Conservation (phyloP, 2,329 filamentous ascomycete genomes). For the Calonectria pteridis region DNA sequence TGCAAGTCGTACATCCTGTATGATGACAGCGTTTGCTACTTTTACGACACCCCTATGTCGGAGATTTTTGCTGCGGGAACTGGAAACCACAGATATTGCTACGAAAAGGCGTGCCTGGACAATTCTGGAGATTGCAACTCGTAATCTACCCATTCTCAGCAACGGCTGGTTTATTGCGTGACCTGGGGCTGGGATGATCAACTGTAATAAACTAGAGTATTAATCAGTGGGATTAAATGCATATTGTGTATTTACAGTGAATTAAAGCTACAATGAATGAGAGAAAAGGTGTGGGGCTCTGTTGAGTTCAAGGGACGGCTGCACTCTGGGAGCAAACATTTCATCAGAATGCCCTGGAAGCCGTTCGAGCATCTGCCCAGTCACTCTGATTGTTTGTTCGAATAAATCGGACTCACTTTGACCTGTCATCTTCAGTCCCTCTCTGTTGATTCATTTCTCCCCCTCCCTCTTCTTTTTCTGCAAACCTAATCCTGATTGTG, state of each 20-base stretch:
- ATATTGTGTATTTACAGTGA: not conserved
- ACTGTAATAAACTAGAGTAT: not conserved
- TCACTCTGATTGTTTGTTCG: no score
- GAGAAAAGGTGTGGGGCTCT: no score
- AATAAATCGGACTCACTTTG: no score
- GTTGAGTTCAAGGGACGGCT: no score
- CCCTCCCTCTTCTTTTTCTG: no score
- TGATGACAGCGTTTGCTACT: not conserved
- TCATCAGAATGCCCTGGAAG: no score
- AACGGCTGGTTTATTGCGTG: not conserved
- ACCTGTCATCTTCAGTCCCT: no score
- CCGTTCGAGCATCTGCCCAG: no score
- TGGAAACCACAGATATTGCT: not conserved
- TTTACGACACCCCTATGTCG: not conserved
- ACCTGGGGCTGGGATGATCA: not conserved
- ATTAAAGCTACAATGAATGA: no score
- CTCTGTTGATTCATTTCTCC: no score
- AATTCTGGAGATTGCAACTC: not conserved
- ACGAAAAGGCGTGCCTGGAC: not conserved
- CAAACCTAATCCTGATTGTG: no score
- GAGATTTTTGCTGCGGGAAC: not conserved
- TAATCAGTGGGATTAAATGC: not conserved
- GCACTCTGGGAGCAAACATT: no score
- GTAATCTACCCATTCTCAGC: not conserved
- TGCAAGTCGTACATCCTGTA: conserved; percentile 6